These are phyloP conservation scores for Panicum miliaceum DNA, from an alignment of 176 grass and related monocot genomes.

Conservation along the genomic window DNA sequence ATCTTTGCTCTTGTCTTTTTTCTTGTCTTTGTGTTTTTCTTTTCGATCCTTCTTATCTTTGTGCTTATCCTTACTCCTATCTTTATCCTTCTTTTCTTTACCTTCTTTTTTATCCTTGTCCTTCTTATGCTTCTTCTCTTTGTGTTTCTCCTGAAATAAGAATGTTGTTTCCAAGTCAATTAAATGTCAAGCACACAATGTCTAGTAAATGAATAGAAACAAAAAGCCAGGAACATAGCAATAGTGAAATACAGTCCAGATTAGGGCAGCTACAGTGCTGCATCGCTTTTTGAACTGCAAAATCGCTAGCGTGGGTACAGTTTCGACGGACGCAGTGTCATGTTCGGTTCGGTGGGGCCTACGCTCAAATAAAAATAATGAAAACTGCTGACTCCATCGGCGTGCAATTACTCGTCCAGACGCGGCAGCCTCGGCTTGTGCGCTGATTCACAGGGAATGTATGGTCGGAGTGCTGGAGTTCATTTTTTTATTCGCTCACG, in stretches of 20 bases:
- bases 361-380: no score
- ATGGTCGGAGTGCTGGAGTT: no score
- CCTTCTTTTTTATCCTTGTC: slow-evolving; percentile 76
- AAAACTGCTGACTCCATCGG: no score
- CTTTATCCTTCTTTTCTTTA: slow-evolving; percentile 76
- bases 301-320: no score
- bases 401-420: no score
- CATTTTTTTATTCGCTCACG: no score
- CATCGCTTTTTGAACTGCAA: no score
- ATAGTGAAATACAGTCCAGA: slow-evolving; percentile 21
- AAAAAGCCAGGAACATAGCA: not conserved
- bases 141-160: slow-evolving; percentile 67
- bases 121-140: slow-evolving; percentile 76
- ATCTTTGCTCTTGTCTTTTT: slow-evolving; percentile 73
- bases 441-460: no score
- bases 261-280: no score
- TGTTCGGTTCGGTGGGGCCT: no score
- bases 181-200: slow-evolving; percentile 15
- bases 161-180: not conserved
- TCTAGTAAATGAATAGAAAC: not conserved
- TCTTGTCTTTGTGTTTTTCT: slow-evolving; percentile 81
- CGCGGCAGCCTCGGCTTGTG: no score
- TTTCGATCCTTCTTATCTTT: slow-evolving; percentile 79
- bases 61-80: slow-evolving; percentile 74
- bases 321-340: no score